phyloP scores from a whole-genome alignment of 345 rosid species.

The Eutrema heterophyllum region DNA sequence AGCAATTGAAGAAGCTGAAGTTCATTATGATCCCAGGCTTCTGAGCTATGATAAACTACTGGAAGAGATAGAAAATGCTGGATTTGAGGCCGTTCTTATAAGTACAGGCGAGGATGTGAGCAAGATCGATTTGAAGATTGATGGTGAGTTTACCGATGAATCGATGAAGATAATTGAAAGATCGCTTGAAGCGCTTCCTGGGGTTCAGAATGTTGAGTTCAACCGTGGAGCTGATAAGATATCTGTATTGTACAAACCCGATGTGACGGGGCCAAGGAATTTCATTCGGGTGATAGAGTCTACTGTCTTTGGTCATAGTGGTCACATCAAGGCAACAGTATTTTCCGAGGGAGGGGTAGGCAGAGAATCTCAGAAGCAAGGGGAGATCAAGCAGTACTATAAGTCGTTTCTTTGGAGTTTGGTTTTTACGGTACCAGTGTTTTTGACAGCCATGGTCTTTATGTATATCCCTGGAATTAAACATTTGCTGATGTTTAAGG shows the following conservation, averaged over 20 bases:
- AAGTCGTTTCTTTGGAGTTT: constrained; percentile 79
- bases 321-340: constrained; percentile 60
- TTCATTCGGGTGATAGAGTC: constrained; percentile 76
- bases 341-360: constrained; percentile 63
- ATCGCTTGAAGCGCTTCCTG: constrained; percentile 85
- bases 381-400: constrained; percentile 60
- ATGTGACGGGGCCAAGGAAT: constrained; percentile 73
- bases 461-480: constrained; percentile 73
- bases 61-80: constrained; percentile 53
- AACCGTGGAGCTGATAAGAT: constrained; percentile 35
- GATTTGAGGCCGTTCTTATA: constrained; percentile 67
- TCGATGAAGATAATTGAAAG: constrained; percentile 49
- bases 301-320: constrained; percentile 59
- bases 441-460: constrained; percentile 75
- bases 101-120: constrained; percentile 67
- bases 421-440: constrained; percentile 79
- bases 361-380: constrained; percentile 49
- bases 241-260: constrained; percentile 63
- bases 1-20: constrained; percentile 86
- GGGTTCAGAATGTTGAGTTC: constrained; percentile 47
- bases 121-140: constrained; percentile 69
- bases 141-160: constrained; percentile 49
- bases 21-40: constrained; percentile 56
- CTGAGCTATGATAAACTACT: constrained; percentile 37
- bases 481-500: constrained; percentile 49